These are phyloP conservation scores for Auricularia sp. DNA, from an alignment of 768 basidiomycete species.

Conservation along the genomic window DNA sequence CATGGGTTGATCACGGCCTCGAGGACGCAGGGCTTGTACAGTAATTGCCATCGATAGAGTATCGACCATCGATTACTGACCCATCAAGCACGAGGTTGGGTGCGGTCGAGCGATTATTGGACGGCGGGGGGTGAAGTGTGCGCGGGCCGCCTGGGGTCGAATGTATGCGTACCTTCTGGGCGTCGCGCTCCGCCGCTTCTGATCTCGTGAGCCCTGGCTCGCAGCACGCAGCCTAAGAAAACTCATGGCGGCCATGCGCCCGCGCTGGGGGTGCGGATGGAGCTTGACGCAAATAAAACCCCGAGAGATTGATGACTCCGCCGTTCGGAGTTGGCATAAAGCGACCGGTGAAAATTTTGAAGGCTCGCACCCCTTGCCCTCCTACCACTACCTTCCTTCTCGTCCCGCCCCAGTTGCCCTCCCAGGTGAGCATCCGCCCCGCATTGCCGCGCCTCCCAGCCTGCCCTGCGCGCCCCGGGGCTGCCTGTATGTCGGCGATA, in stretches of 20 bases:
- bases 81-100: no score
- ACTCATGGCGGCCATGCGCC: background rate
- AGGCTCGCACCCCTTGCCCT: background rate
- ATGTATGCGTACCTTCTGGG: background rate
- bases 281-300: no score
- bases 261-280: background rate
- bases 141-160: background rate
- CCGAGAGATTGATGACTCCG: background rate
- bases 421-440: background rate
- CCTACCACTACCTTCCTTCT: background rate
- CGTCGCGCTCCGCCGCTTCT: background rate
- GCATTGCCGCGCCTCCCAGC: background rate
- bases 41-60: no score
- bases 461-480: background rate
- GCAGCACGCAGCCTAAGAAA: background rate
- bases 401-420: background rate
- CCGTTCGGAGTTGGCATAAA: background rate
- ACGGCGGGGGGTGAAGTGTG: background rate
- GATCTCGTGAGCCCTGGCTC: background rate
- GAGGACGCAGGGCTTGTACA: no score
- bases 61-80: no score
- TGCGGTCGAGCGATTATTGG: no score
- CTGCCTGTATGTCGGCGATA: background rate
- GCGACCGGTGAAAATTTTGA: background rate
- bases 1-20: no score